phyloP scores from a whole-genome alignment of 495 filamentous ascomycete species.

The Penicillium subrubescens region DNA sequence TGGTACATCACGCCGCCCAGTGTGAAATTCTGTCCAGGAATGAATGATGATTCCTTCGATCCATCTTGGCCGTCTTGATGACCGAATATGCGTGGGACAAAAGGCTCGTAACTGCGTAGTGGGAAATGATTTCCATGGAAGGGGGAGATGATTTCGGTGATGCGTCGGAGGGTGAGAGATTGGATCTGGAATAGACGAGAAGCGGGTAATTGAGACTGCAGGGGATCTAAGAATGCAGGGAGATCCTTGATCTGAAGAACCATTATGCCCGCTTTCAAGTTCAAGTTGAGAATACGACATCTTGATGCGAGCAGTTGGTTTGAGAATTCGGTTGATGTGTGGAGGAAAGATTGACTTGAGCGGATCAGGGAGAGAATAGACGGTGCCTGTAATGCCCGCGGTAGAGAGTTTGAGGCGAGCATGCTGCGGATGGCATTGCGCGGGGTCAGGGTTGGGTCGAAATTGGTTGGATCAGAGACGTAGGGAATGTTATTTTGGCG shows the following conservation, averaged over 20 bases:
- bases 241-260: slow-evolving; percentile 38
- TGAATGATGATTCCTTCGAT: slow-evolving; percentile 20
- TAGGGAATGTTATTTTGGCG: slow-evolving; percentile 62
- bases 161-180: slow-evolving; percentile 40
- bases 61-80: slow-evolving; percentile 14
- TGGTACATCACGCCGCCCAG: slow-evolving; percentile 56
- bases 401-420: slow-evolving; percentile 58
- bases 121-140: slow-evolving; percentile 39
- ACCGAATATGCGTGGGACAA: slow-evolving; percentile 30
- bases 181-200: slow-evolving; percentile 25
- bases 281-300: slow-evolving; percentile 42
- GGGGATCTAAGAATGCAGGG: slow-evolving; percentile 10
- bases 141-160: slow-evolving; percentile 50
- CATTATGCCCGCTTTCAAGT: slow-evolving; percentile 41
- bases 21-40: slow-evolving; percentile 41
- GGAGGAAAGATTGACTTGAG: slow-evolving; percentile 35
- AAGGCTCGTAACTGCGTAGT: slow-evolving; percentile 36
- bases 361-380: slow-evolving; percentile 60
- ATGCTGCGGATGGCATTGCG: slow-evolving; percentile 81
- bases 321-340: slow-evolving; percentile 34
- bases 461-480: slow-evolving; percentile 87
- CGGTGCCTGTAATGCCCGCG: slow-evolving; percentile 65
- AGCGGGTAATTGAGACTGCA: slow-evolving; percentile 11
- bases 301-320: slow-evolving; percentile 34
- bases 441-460: slow-evolving; percentile 71